phyloP scores from a whole-genome alignment of 1,284 basidiomycete genomes.

The Fereydounia khargensis region DNA sequence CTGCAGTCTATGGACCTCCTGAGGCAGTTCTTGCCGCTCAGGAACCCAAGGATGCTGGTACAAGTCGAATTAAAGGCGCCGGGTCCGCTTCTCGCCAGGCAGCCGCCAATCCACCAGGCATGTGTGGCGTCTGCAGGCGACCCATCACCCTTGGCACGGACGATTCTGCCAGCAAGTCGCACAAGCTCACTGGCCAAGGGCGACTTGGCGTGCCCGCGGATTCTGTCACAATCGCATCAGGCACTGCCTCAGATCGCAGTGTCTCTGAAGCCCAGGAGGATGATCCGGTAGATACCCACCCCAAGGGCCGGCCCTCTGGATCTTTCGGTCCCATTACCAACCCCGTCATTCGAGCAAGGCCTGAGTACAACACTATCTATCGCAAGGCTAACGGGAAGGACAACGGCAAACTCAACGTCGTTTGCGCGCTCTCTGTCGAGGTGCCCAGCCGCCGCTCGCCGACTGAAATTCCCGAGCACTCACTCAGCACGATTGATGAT shows the following conservation, averaged over 20 bases:
- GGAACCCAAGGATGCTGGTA: not conserved
- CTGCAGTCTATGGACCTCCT: constrained; percentile 85
- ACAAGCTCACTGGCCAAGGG: constrained; percentile 25
- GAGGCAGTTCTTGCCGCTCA: constrained; percentile 61
- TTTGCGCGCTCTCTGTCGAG: constrained; percentile 85
- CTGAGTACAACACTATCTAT: constrained; percentile 79
- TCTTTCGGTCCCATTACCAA: constrained; percentile 4
- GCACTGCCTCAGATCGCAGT: not conserved
- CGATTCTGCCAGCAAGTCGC: constrained; percentile 64
- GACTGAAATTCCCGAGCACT: constrained; percentile 55
- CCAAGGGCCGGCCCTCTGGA: not conserved
- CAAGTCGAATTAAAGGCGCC: constrained; percentile 14
- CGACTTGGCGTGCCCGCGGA: not conserved
- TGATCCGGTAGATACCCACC: constrained; percentile 14
- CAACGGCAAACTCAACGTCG: constrained; percentile 69
- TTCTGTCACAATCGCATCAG: not conserved
- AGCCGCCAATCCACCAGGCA: constrained; percentile 65
- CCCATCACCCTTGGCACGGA: constrained; percentile 86
- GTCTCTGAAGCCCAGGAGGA: constrained; percentile 18
- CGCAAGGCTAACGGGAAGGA: constrained; percentile 61
- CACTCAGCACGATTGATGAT: constrained; percentile 35
- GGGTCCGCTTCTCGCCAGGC: constrained; percentile 56
- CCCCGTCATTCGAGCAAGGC: constrained; percentile 80
- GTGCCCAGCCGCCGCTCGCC: constrained; percentile 74
- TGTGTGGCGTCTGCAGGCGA: constrained; percentile 91